Conservation (phyloP, 768 basidiomycete species). For the Suillus americanus region DNA sequence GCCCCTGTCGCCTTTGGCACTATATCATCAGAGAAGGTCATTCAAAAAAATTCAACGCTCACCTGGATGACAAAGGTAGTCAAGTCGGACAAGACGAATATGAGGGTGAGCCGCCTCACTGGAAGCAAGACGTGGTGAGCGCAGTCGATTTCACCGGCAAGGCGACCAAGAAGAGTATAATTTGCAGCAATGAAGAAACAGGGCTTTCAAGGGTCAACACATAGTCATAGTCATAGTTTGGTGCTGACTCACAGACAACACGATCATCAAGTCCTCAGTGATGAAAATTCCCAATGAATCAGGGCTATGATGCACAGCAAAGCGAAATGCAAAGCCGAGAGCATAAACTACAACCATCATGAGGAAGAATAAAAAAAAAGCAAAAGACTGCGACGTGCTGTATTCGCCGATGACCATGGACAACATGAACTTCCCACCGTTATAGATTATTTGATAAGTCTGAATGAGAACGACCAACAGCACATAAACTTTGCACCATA, state of each 20-base stretch:
- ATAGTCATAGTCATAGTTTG: background rate
- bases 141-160: constrained; percentile 50
- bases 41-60: background rate
- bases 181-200: constrained; percentile 74
- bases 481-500: constrained; percentile 32
- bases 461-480: constrained; percentile 45
- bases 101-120: constrained; percentile 48
- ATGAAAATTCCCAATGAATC: constrained; percentile 55
- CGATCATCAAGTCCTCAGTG: constrained; percentile 57
- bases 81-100: constrained; percentile 65
- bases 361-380: background rate
- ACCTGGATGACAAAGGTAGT: constrained; percentile 69
- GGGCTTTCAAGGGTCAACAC: constrained; percentile 39
- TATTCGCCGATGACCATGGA: constrained; percentile 60
- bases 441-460: constrained; percentile 40
- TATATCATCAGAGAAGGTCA: background rate
- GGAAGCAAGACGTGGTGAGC: constrained; percentile 48
- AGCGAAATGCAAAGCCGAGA: constrained; percentile 54
- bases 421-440: constrained; percentile 59
- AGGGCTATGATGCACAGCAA: constrained; percentile 52
- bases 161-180: constrained; percentile 63
- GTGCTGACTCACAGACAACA: constrained; percentile 43
- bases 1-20: constrained; percentile 47
- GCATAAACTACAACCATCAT: constrained; percentile 47
- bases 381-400: constrained; percentile 33